These are phyloP conservation scores for Dissophora ornata DNA, from an alignment of 192 early-diverging fungal species.

Conservation along the genomic window DNA sequence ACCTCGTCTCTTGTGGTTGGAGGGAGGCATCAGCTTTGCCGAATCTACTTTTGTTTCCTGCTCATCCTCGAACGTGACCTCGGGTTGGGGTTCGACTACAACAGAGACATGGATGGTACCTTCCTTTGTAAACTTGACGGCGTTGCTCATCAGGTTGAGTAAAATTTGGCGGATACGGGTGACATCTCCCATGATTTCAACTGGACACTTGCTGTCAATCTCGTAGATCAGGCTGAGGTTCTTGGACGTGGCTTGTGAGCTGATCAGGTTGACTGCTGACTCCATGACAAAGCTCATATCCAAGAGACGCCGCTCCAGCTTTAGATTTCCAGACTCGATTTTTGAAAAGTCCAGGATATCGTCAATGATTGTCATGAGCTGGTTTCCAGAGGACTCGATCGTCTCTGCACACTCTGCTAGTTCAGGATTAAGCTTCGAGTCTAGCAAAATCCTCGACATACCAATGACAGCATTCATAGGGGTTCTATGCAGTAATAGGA, in stretches of 20 bases:
- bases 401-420: constrained; percentile 71
- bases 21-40: constrained; percentile 14
- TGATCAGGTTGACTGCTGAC: constrained; percentile 71
- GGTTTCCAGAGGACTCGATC: constrained; percentile 57
- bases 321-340: constrained; percentile 82
- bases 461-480: constrained; percentile 84
- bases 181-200: constrained; percentile 60
- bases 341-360: constrained; percentile 78
- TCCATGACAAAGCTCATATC: constrained; percentile 68
- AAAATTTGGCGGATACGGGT: constrained; percentile 66
- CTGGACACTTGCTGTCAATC: constrained; percentile 61
- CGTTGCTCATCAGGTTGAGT: constrained; percentile 64
- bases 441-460: constrained; percentile 73
- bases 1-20: too few species aligned
- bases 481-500: constrained; percentile 62
- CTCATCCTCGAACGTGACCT: constrained; percentile 26
- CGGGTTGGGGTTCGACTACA: constrained; percentile 25
- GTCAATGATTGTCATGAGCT: constrained; percentile 60
- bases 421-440: constrained; percentile 75
- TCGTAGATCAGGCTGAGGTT: constrained; percentile 64
- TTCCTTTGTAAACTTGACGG: constrained; percentile 65
- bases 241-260: constrained; percentile 71
- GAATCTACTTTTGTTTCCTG: constrained; percentile 5
- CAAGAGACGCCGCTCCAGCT: constrained; percentile 71
- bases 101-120: constrained; percentile 54